These are phyloP conservation scores for Vitellaria paradoxa DNA, from an alignment of 179 eudicot genomes.

Conservation along the genomic window DNA sequence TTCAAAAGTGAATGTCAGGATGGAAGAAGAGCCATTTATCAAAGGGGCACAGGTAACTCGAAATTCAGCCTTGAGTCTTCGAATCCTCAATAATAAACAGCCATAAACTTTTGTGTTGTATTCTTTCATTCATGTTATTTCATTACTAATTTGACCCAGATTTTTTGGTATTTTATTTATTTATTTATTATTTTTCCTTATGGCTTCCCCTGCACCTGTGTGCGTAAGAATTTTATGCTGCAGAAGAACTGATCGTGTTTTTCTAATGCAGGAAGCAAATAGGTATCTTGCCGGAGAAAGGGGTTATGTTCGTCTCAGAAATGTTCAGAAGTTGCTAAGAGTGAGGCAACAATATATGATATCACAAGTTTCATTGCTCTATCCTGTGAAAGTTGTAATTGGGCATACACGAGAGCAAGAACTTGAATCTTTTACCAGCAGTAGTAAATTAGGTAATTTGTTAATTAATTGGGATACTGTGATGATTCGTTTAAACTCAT, in stretches of 20 bases:
- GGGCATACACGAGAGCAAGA: slow-evolving; percentile 78
- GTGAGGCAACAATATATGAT: slow-evolving; percentile 82
- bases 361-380: slow-evolving; percentile 75
- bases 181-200: too few species aligned
- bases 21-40: too few species aligned
- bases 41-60: too few species aligned
- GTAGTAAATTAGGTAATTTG: slow-evolving; percentile 55
- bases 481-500: neutral
- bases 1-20: too few species aligned
- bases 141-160: too few species aligned
- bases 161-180: too few species aligned
- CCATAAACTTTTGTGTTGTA: too few species aligned
- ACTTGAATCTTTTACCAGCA: slow-evolving; percentile 76
- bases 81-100: too few species aligned
- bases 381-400: slow-evolving; percentile 79
- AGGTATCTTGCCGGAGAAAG: slow-evolving; percentile 65
- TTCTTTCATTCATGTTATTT: too few species aligned
- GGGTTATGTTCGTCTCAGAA: slow-evolving; percentile 59
- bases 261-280: slow-evolving; percentile 58
- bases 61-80: too few species aligned
- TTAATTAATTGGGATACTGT: neutral
- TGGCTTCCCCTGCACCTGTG: too few species aligned
- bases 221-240: neutral
- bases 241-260: slow-evolving; percentile 8
- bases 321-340: slow-evolving; percentile 65